These are phyloP conservation scores for Eucalyptus cloeziana DNA, from an alignment of 345 rosid genomes.

Conservation along the genomic window DNA sequence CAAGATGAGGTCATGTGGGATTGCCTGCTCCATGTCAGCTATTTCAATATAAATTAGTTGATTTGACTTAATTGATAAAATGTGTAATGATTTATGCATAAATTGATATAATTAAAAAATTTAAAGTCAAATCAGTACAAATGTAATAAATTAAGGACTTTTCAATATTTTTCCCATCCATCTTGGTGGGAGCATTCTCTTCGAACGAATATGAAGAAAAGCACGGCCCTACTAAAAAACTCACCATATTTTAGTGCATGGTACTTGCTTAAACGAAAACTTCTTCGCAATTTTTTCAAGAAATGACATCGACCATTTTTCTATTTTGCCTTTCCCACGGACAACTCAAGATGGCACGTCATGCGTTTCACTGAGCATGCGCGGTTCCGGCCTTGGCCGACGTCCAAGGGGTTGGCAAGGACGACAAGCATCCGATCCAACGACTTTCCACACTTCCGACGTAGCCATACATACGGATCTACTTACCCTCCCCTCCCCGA, in stretches of 20 bases:
- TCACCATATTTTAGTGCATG: not conserved
- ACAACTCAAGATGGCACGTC: not conserved
- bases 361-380: not conserved
- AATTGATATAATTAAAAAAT: too few relatives aligned
- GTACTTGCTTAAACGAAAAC: not conserved
- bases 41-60: accelerated
- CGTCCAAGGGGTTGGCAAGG: not conserved
- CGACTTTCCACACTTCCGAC: not conserved
- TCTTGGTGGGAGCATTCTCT: not conserved
- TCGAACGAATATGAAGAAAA: not conserved
- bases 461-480: not conserved
- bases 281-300: not conserved
- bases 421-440: not conserved
- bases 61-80: too few relatives aligned
- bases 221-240: not conserved
- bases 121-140: accelerated
- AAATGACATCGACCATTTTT: not conserved
- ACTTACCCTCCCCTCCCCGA: too few relatives aligned
- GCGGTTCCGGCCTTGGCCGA: not conserved
- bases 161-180: not conserved
- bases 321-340: not conserved
- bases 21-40: accelerated
- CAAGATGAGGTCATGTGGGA: not conserved
- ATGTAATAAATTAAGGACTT: not conserved
- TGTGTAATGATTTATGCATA: too few relatives aligned